Evolutionary conservation across 148 eudicot species (phyloP), one percentile per base, ranked within the genome.

Genomic region (Rhododendron mucronatum): DNA sequence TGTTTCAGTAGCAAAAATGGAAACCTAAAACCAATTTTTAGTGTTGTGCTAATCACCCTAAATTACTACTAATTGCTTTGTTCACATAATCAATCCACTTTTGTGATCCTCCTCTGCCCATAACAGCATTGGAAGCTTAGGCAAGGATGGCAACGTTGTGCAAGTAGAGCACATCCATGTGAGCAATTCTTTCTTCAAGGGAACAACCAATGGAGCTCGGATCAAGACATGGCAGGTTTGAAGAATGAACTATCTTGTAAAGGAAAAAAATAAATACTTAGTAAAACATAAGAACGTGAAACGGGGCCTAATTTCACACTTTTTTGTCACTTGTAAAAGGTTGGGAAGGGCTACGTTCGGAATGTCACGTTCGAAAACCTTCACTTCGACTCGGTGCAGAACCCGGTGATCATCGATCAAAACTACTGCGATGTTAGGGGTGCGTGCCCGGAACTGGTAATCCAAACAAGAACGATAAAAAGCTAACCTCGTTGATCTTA

Each of bases 171-270:
- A 91, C 87, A 90, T 94, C 84, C 85, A 63, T 47, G 91, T 94
- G 5, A 84, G 77, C 69, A 85, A 93, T 85, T 90, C 88, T 10
- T 44, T 86, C 84, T 86, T 94, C 79, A 90, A 86, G 78, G 93
- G 91, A 26, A 94, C 96, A 13, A 89, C 96, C 41, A 94, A 93
- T 86, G 96, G 96, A 67, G 96, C 94, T 88, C 89, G 96, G 18
- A 94, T 94, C 51, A 94, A 94, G 87, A 92, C 96, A 71, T 94
- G 94, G 94, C 92, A 88, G 92, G 94, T 91, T 86, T 41, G 45
- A 41, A 41, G 45, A 41, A 41, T 41, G 45, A 41, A 7, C 1
- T 6, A 7, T 41, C 45, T 41, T 7, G 45, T 41, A 41, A 41
- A 41, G 7, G 1, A 0, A 41, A 41, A 41, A 41, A 41, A 41